Percentiles rank a stretch among this genome's conserved stretches.
Conservation (phyloP, 108 stramenopile genomes). For the Cylindrotheca closterium region DNA sequence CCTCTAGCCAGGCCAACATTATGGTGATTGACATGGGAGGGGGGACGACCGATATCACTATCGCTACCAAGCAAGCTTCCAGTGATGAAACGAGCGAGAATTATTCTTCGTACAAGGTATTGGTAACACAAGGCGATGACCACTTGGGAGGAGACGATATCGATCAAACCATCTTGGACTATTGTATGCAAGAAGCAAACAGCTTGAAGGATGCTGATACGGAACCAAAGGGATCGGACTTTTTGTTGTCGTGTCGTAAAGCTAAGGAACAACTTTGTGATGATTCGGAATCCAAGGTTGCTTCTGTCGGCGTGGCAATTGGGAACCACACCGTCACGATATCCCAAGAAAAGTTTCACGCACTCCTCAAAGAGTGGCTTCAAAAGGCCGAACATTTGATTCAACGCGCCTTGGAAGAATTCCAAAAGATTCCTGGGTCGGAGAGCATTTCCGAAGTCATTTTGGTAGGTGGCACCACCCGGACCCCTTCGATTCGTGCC, state of each 20-base stretch:
- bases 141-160: conserved; percentile 82
- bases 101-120: conserved; percentile 46
- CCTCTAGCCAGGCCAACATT: conserved; percentile 37
- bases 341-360: conserved; percentile 15
- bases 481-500: conserved; percentile 58
- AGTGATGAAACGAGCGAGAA: conserved; percentile 15
- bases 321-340: conserved; percentile 8
- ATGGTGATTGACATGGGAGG: conserved; percentile 89
- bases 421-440: neutral
- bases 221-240: neutral
- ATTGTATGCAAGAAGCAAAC: conserved; percentile 9
- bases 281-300: conserved; percentile 29
- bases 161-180: conserved; percentile 54
- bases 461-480: conserved; percentile 78
- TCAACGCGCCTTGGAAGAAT: conserved; percentile 20
- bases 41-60: conserved; percentile 85
- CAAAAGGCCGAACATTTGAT: conserved; percentile 23
- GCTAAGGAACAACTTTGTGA: conserved; percentile 79
- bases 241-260: conserved; percentile 50
- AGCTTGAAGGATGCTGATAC: neutral
- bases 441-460: conserved; percentile 67
- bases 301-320: conserved; percentile 16
- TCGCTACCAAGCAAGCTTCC: conserved; percentile 35
- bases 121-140: conserved; percentile 64
- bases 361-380: conserved; percentile 29